Base-by-base conservation (phyloP, 2,329 filamentous ascomycete species). In the Domatiomyces catenatus region DNA sequence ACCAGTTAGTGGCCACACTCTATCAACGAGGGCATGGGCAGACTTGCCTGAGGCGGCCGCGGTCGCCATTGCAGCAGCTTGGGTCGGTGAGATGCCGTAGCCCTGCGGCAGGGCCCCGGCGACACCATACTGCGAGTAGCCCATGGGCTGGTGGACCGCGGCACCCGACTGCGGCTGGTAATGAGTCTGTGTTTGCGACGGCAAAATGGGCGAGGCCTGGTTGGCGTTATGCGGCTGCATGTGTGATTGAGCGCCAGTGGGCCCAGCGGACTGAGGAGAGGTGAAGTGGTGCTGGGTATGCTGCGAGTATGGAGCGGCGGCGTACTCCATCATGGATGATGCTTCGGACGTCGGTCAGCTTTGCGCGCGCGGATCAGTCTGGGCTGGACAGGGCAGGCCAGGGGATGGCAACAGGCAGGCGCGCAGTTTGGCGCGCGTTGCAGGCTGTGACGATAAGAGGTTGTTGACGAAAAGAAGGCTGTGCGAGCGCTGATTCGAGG, bases 31-130 rank as follows among this genome's bases (percentile, higher is more conserved):
- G 67, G 45, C 70, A 15, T 72, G 76, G 51, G 70, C 19, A 87
- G 84, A 84, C 54, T 86, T 83, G 42, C 90, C 89, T 5, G 88
- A 89, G 8, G 90, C 90, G 1, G 90, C 89, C 17, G 90, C 90
- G 1, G 89, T 94, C 44, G 84, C 89, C 86, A 94, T 92, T 52
- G 89, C 89, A 47, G 90, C 89, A 12, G 88, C 88, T 67, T 94
- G 86, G 46, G 88, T 86, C 18, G 83, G 79, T 32, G 83, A 83
- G 68, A 90, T 86, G 52, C 77, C 82, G 70, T 94, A 94, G 19
- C 70, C 70, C 53, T 74, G 71, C 49, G 85, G 82, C 79, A 94
- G 87, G 61, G 75, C 75, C 60, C 80, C 75, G 54, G 83, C 74
- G 51, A 89, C 84, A 52, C 79, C 82, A 64, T 88, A 90, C 65